Evolutionary conservation across 2,329 filamentous ascomycete genomes (phyloP), one percentile per base, ranked within the genome.

Genomic region (Pyrenophora seminiperda): DNA sequence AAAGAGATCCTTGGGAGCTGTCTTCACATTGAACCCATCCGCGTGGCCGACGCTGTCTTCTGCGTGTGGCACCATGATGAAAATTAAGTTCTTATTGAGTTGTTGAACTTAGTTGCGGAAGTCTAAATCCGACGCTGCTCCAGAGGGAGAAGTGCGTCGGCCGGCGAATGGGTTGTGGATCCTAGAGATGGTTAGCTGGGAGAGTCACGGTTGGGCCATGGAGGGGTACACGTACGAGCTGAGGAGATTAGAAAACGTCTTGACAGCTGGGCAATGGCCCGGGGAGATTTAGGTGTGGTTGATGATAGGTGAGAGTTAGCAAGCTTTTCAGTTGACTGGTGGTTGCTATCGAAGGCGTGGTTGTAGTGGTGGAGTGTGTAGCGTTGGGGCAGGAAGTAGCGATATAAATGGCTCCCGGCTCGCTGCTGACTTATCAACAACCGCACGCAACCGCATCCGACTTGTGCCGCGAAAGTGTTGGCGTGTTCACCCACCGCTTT

Each of bases 181-280:
- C 76, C 92, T 96, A 75, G 18, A 19, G 15, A 20, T 7, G 40
- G 61, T 70, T 40, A 71, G 65, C 61, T 33, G 53, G 41, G 34
- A 20, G 40, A 22, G 41, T 42, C 38, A 37, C 41, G 46, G 45
- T 22, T 5, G 41, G 30, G 41, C 34, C 24, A 41, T 52, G 49
- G 60, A 50, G 56, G 59, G 53, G 57, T 53, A 79, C 91, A 76
- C 24, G 10, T 84, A 96, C 92, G 91, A 96, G 85, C 94, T 94
- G 67, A 97, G 88, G 70, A 95, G 88, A 81, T 96, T 97, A 83
- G 91, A 93, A 88, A 96, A 97, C 92, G 91, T 96, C 80, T 90
- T 96, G 90, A 83, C 88, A 87, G 81, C 82, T 74, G 73, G 73
- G 70, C 72, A 70, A 70, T 75, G 71, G 73, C 73, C 73, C 72